Evolutionary conservation across 192 early-diverging fungal species (phyloP), one percentile per base, ranked within the genome.

Genomic region (Coemansia sp.): DNA sequence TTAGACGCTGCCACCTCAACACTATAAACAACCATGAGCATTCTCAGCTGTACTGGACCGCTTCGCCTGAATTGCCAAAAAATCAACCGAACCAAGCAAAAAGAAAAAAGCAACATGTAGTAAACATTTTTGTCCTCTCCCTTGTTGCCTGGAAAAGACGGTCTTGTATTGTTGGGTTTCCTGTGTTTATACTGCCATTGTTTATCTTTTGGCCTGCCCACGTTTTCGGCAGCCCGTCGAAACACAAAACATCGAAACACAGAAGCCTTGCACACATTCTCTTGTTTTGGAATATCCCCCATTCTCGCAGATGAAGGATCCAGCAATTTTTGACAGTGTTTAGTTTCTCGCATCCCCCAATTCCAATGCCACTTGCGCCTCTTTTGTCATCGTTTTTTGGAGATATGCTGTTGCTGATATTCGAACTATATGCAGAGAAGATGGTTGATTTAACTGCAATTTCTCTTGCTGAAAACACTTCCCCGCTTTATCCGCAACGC

Each of bases 191-290:
- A 51, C 48, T 51, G 23, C 48, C 48, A 26, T 51, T 51, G 48
- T 51, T 51, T 51, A 51, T 26, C 25, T 3, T 57, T 57, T 57
- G 18, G 55, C 10, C 55, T 31, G 55, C 55, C 55, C 55, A 57
- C 55, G 55, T 57, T 57, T 57, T 34, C 31, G 34, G 7, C 55
- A 26, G 21, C 48, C 21, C 18, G 12, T 43, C 48, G 26, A 23
- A 46, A 46, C 9, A 15, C 7, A 21, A 46, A 8, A 3, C 21
- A 18, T 43, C 40, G n/a, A n/a, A n/a, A n/a, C 3, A 15, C 16
- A 13, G 39, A 15, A 13, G 39, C 39, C 39, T 49, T n/a, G 48
- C 48, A 25, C 23, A n/a, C 23, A 23, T 49, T 49, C 18, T 49
- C 23, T 49, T 49, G 8, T 49, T 49, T 49, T 49, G 48, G 48